Evolutionary conservation across 495 filamentous ascomycete genomes (phyloP).

Genomic region (Pseudoneurospora amorphoporcata): DNA sequence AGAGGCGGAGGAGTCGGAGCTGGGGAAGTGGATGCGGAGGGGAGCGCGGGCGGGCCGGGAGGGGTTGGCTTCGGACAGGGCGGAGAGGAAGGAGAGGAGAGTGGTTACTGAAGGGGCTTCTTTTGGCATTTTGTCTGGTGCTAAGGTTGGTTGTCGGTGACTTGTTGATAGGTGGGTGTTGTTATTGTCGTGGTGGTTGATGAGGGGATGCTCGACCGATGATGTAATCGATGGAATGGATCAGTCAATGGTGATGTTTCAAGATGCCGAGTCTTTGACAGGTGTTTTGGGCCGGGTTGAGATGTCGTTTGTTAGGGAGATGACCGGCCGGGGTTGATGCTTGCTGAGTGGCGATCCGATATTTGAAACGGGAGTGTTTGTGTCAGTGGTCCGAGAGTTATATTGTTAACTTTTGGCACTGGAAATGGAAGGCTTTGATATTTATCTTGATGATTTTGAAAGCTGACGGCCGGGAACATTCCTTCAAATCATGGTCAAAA

Average conservation of each 20-base stretch:
- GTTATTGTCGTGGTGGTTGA: not conserved
- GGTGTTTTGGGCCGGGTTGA: not conserved
- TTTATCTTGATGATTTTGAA: not conserved
- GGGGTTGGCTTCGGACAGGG: constrained; percentile 3
- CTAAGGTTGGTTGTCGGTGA: constrained; percentile 3
- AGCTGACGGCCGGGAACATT: no score
- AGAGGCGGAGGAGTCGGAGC: not conserved
- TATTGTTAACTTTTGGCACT: not conserved
- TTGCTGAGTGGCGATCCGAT: not conserved
- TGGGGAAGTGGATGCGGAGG: constrained; percentile 21
- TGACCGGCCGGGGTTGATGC: not conserved
- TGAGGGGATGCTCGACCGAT: not conserved
- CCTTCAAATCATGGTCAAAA: not conserved
- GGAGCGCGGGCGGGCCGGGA: not conserved
- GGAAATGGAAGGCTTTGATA: not conserved
- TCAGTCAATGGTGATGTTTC: not conserved
- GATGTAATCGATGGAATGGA: not conserved
- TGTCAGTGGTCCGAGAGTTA: not conserved
- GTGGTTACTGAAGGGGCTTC: constrained; percentile 8
- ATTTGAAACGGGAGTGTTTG: not conserved
- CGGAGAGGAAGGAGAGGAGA: constrained; percentile 10
- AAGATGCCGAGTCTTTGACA: not conserved
- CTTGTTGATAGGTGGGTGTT: not conserved
- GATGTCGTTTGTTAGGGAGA: not conserved
- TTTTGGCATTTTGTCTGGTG: constrained; percentile 11